These are phyloP conservation scores for Epicoccum sorghinum DNA, from an alignment of 2,329 filamentous ascomycete species.

Conservation along the genomic window DNA sequence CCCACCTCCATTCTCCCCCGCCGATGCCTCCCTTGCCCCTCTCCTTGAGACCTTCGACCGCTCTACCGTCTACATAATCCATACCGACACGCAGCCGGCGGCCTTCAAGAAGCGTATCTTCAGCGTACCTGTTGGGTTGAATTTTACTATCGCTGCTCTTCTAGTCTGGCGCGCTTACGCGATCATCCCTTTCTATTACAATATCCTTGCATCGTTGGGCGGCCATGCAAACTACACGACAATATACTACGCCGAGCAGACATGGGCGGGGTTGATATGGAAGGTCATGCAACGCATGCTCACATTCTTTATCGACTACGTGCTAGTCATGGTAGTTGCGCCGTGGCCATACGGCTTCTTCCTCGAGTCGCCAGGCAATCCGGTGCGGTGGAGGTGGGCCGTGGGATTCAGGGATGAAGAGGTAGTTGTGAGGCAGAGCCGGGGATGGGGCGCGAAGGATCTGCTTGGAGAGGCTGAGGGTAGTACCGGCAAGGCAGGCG, in stretches of 20 bases:
- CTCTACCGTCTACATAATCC: conserved; percentile 79
- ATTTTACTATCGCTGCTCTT: conserved; percentile 67
- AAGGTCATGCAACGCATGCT: conserved; percentile 65
- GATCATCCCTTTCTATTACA: conserved; percentile 75
- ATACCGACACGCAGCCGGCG: conserved; percentile 74
- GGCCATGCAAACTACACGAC: conserved; percentile 71
- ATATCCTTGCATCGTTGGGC: conserved; percentile 67
- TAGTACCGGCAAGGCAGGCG: conserved; percentile 54
- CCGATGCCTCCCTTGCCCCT: conserved; percentile 66
- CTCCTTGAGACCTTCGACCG: conserved; percentile 71
- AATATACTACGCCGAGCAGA: conserved; percentile 60
- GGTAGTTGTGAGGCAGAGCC: conserved; percentile 79
- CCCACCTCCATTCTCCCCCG: conserved; percentile 45
- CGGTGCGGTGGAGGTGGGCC: conserved; percentile 73
- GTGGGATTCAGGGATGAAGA: conserved; percentile 81
- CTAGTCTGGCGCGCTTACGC: conserved; percentile 72
- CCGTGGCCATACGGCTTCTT: conserved; percentile 60
- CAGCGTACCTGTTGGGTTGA: conserved; percentile 77
- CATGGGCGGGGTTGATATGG: conserved; percentile 61
- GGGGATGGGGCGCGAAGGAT: conserved; percentile 71
- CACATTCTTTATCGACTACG: conserved; percentile 77
- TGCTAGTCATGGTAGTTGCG: conserved; percentile 52
- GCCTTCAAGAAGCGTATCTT: conserved; percentile 85
- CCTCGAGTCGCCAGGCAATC: conserved; percentile 67
- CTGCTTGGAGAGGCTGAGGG: conserved; percentile 56